These are phyloP conservation scores for Thermochaetoides thermophila DNA, from an alignment of 495 filamentous ascomycete genomes.

Conservation along the genomic window DNA sequence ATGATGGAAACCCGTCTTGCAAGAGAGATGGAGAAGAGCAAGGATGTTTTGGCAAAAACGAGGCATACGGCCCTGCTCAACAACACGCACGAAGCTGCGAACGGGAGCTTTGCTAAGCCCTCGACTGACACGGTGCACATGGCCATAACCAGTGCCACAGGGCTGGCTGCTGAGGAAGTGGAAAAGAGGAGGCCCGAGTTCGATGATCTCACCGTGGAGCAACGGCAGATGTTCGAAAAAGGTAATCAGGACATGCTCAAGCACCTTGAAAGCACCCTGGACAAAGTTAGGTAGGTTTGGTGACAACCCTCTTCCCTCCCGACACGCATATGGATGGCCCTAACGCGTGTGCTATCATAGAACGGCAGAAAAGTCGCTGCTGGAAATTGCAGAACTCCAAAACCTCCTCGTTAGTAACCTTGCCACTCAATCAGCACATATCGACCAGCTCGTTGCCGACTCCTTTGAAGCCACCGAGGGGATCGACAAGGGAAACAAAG, in stretches of 20 bases:
- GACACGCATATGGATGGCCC: background rate
- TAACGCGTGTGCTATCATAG: slow-evolving; percentile 26
- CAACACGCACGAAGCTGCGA: slow-evolving; percentile 4
- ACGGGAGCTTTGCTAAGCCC: slow-evolving; percentile 4
- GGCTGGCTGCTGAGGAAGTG: slow-evolving; percentile 22
- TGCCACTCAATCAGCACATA: slow-evolving; percentile 66
- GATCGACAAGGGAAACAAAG: slow-evolving; percentile 75
- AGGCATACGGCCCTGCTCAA: slow-evolving; percentile 12
- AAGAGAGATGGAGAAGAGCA: slow-evolving; percentile 76
- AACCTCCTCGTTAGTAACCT: slow-evolving; percentile 76
- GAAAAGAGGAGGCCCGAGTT: slow-evolving; percentile 28
- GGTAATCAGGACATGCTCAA: slow-evolving; percentile 87
- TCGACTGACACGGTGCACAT: no score
- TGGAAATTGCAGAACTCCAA: slow-evolving; percentile 89
- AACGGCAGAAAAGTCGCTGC: slow-evolving; percentile 74
- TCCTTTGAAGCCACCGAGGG: slow-evolving; percentile 69
- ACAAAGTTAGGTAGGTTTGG: slow-evolving; percentile 64
- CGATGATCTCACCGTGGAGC: slow-evolving; percentile 57
- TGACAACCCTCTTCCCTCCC: background rate
- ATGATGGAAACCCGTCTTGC: slow-evolving; percentile 86
- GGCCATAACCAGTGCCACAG: slow-evolving; percentile 11
- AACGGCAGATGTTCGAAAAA: slow-evolving; percentile 81
- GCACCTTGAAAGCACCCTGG: slow-evolving; percentile 79
- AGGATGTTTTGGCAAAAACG: slow-evolving; percentile 66
- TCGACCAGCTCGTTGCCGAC: slow-evolving; percentile 79